Evolutionary conservation across 176 grass and related monocot species (phyloP).

Genomic region (Melocanna baccifera): DNA sequence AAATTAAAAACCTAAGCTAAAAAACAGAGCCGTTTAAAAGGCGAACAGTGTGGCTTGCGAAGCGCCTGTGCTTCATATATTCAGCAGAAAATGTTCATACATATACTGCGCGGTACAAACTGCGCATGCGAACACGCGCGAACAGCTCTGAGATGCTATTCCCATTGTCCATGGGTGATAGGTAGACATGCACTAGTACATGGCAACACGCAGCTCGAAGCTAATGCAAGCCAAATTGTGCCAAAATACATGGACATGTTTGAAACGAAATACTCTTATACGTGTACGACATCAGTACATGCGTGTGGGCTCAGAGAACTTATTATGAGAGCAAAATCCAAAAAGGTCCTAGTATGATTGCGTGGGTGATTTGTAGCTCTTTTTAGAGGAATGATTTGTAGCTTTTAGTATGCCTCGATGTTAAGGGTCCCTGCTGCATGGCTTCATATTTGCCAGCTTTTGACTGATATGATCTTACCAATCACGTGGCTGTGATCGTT

Average conservation of each 20-base stretch:
- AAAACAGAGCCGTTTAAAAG: too few species aligned
- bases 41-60: not conserved
- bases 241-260: not conserved
- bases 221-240: not conserved
- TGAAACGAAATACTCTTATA: not conserved
- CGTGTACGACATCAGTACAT: not conserved
- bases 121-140: not conserved
- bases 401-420: not conserved
- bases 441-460: not conserved
- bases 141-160: not conserved
- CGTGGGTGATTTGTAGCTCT: not conserved
- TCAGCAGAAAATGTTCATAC: not conserved
- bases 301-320: not conserved
- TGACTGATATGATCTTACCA: not conserved
- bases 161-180: not conserved
- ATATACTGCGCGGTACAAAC: not conserved
- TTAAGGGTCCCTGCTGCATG: not conserved
- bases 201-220: not conserved
- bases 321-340: not conserved
- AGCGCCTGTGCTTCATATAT: not conserved
- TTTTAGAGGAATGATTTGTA: not conserved
- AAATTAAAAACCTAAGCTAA: too few species aligned
- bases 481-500: too few species aligned
- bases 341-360: not conserved
- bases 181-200: not conserved